Percentiles rank a stretch among this genome's conserved stretches.
Evolutionary conservation across 1,139 yeast genomes (phyloP).

Genomic region (Tardiomyces blankii): DNA sequence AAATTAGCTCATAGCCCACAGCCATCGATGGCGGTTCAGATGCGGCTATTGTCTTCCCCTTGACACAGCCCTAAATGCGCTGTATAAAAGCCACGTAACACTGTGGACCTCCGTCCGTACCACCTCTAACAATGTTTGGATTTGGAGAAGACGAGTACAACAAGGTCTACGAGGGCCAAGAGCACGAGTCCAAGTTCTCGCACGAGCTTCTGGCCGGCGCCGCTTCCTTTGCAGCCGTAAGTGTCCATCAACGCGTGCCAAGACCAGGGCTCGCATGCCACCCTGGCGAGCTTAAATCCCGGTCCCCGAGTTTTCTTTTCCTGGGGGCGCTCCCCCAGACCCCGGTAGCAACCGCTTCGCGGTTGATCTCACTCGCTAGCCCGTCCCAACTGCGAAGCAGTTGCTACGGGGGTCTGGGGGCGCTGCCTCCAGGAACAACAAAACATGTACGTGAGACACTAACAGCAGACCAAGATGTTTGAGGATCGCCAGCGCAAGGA

Average conservation of each 20-base stretch:
- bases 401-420: too few relatives aligned
- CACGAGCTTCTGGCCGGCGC: conserved; percentile 26
- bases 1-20: too few relatives aligned
- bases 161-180: conserved; percentile 14
- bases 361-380: too few relatives aligned
- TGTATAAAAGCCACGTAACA: neutral
- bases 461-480: conserved; percentile 6
- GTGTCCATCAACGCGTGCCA: neutral
- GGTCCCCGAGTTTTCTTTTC: too few relatives aligned
- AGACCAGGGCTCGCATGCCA: too few relatives aligned
- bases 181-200: conserved; percentile 20
- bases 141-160: conserved; percentile 13
- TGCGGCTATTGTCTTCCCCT: too few relatives aligned
- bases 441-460: neutral
- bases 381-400: too few relatives aligned
- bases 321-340: too few relatives aligned
- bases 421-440: too few relatives aligned
- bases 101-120: neutral
- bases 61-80: neutral
- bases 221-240: conserved; percentile 23
- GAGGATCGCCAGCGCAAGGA: conserved; percentile 22
- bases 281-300: too few relatives aligned
- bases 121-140: conserved; percentile 13
- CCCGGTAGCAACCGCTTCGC: too few relatives aligned
- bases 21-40: too few relatives aligned